Percentiles rank a stretch among this genome's conserved stretches.
phyloP scores from a whole-genome alignment of 805 yeast genomes.

The Crinitomyces ghanaensis region DNA sequence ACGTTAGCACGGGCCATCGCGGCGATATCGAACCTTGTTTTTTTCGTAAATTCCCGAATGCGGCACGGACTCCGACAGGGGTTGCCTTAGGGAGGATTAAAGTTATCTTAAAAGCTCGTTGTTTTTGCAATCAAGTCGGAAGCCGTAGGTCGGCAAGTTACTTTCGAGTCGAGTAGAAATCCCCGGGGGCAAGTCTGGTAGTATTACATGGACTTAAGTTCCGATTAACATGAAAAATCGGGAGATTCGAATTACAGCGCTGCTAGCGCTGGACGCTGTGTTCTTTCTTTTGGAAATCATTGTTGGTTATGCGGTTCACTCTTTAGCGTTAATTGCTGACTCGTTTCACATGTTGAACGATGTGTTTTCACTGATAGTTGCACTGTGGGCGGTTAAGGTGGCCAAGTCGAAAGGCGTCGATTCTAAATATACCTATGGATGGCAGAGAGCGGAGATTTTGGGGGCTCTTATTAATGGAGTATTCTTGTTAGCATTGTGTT shows the following conservation, averaged over 20 bases:
- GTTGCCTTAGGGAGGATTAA: too few species aligned
- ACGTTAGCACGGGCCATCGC: too few species aligned
- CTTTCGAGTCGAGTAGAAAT: conserved; percentile 1
- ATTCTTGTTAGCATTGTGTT: conserved; percentile 80
- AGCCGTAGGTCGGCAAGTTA: too few species aligned
- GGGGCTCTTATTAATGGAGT: conserved; percentile 95
- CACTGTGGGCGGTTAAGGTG: conserved; percentile 92
- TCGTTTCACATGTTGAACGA: conserved; percentile 94
- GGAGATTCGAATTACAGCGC: conserved; percentile 59
- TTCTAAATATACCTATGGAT: conserved; percentile 87
- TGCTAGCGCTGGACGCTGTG: conserved; percentile 62
- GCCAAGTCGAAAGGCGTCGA: conserved; percentile 75
- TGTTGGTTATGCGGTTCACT: conserved; percentile 84
- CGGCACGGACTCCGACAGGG: too few species aligned
- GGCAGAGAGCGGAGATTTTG: conserved; percentile 94
- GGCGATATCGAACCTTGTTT: not conserved
- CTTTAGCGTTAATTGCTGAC: conserved; percentile 90
- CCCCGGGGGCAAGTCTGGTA: too few species aligned
- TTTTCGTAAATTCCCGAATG: not conserved
- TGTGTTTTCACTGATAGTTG: conserved; percentile 77
- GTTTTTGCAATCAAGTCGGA: too few species aligned
- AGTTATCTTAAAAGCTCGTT: too few species aligned
- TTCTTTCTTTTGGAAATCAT: conserved; percentile 81
- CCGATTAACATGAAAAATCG: conserved; percentile 40
- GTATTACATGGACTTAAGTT: too few species aligned